Base-by-base conservation (phyloP, 1,284 basidiomycete genomes). In the Leccinum fuscescens region DNA sequence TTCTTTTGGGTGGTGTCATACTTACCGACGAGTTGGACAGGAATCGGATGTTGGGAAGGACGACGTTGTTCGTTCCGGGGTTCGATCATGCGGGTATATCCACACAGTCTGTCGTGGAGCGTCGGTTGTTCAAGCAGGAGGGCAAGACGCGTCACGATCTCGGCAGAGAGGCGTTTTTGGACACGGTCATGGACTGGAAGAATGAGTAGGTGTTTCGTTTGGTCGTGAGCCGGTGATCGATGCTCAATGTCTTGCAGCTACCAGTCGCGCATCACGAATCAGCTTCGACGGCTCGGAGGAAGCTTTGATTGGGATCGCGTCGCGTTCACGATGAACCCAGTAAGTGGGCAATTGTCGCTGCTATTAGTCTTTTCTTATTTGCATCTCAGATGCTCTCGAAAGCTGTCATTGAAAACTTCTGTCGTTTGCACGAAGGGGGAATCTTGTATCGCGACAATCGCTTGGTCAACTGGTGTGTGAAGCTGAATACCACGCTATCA, bases 61-160 rank as follows among this genome's bases (percentile, higher is more conserved):
- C 94, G 4, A 90, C 91, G 0, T 80, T 98, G 1, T 99, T 92
- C 71, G 86, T 91, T 3, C 97, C 97, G 0, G 97, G 97, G 7
- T 99, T 96, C 71, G 97, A 99, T 76, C 97, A 99, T 72, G 97
- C 97, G 4, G 96, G 96, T 69, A 99, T 99, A 65, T 96, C 96
- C 0, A 99, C 97, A 0, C 97, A 99, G 76, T 94, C 94, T 54
- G 96, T 99, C 29, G 97, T 99, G 3, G 97, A 99, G 76, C 95
- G 94, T 76, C 84, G 96, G 37, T 71, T 99, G 6, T 90, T 87
- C 77, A 98, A 97, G 78, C 78, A 83, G 1, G 84, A 90, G 56
- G 93, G 93, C 14, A 82, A 91, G 78, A 92, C 92, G 2, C 81
- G 96, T 59, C 95, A 98, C 75, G 93, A 99, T 76, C 86, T 98